Base-by-base conservation (phyloP, 768 basidiomycete genomes). In the Thelephora ganbajun region DNA sequence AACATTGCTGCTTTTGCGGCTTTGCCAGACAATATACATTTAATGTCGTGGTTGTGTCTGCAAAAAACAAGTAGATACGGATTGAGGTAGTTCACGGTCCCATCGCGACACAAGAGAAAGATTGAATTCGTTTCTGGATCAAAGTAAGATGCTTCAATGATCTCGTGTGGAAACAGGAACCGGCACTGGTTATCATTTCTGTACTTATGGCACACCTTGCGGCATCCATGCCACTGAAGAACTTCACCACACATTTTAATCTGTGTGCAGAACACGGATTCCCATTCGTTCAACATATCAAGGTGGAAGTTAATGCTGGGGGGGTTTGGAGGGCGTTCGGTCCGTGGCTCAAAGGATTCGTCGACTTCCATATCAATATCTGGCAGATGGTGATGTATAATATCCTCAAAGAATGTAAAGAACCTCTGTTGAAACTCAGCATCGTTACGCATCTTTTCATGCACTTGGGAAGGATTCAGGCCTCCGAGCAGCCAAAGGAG, bases 131-230 rank as follows among this genome's bases (percentile, higher is more conserved):
- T 60, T 1, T 59, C 52, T 6, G 47, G 12, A 55, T 67, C 59
- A 54, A 60, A 67, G 36, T 53, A 52, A 1, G 59, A 64, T 2
- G 43, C 45, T 1, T 56, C 48, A 23, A 64, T 45, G 2, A 61
- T 48, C 14, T 65, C 57, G 53, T 67, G 66, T 0, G 65, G 61
- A 53, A 63, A 67, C 2, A 48, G 37, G 55, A 68, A 68, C 0
- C 60, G 6, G 37, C 66, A 68, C 0, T 16, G 3, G 7, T 33
- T 35, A 3, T 51, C 45, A 52, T 63, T 56, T 2, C 57, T 53
- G 57, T 65, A 63, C 36, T 65, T 63, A 26, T 64, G 56, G 46
- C 63, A 66, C 2, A 61, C 57, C 2, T 47, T 13, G 5, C 36
- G 22, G 47, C 56, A 58, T 1, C 3, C n/a, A 43, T 61, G 60